Evolutionary conservation across 345 rosid species (phyloP), one percentile per base, ranked within the genome.

Genomic region (Erysimum cheiranthoides): DNA sequence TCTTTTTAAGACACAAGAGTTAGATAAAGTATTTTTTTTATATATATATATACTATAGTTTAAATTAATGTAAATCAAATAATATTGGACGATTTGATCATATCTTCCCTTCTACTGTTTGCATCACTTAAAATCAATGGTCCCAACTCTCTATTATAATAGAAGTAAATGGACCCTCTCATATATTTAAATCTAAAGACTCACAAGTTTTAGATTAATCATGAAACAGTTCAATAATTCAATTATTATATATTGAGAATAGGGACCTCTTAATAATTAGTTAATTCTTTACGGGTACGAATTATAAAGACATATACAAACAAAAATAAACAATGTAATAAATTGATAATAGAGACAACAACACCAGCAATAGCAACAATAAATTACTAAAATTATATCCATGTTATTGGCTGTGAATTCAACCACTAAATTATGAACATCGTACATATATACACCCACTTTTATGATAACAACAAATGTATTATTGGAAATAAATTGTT

Each of bases 371-470:
- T 14, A 53, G 13, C 10, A 68, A 68, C 45, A 59, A 28, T 60
- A 38, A 62, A 46, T 35, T 58, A 47, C 67, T 21, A 45, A 60
- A 38, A 35, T 9, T 6, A 3, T 68, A 61, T 52, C 6, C 39
- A 18, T 31, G 0, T 61, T 13, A 21, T 68, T 76, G 31, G 69
- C 32, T 61, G 16, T 61, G 16, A 54, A 52, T 66, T 61, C 58
- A 69, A 76, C 79, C 57, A 69, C 74, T 53, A 61, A 51, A 61
- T 61, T 32, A 76, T 69, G 64, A 69, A 61, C 65, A 69, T 61
- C 68, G 69, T 61, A 75, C 74, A 75, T 14, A 32, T n/a, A 54
- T 31, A 73, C 52, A 50, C 58, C 68, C 28, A 39, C 68, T 75
- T 74, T 67, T 66, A 46, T 28, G 27, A 73, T 64, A 64, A 64